These are phyloP conservation scores for Eutypella sp. DNA, from an alignment of 2,329 filamentous ascomycete species.

Conservation along the genomic window DNA sequence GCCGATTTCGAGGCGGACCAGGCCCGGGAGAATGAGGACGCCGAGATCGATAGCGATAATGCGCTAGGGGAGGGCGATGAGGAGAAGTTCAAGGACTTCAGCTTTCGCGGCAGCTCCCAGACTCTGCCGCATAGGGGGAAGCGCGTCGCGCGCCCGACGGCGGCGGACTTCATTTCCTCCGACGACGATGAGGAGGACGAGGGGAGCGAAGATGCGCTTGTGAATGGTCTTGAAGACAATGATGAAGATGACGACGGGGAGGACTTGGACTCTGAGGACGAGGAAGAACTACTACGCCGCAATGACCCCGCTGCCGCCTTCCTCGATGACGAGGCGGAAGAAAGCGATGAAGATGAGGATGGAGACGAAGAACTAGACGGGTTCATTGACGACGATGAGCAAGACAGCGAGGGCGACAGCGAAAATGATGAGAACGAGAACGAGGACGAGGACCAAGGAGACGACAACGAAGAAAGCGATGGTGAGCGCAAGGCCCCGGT, in stretches of 20 bases:
- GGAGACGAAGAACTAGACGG: slow-evolving; percentile 20
- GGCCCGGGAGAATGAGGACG: slow-evolving; percentile 44
- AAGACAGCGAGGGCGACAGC: slow-evolving; percentile 32
- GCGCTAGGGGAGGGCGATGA: slow-evolving; percentile 83
- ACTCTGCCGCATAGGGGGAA: slow-evolving; percentile 32
- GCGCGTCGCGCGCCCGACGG: slow-evolving; percentile 39
- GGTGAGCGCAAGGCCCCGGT: slow-evolving; percentile 26
- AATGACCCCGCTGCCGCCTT: slow-evolving; percentile 6
- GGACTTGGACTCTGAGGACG: slow-evolving; percentile 19
- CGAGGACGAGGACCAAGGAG: slow-evolving; percentile 27
- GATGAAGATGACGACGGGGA: slow-evolving; percentile 31
- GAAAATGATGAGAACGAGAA: slow-evolving; percentile 26
- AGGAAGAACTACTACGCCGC: no score
- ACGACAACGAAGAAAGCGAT: slow-evolving; percentile 30
- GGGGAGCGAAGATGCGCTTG: no score
- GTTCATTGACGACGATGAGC: slow-evolving; percentile 32
- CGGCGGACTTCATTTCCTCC: slow-evolving; percentile 52
- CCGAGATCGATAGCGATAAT: slow-evolving; percentile 58
- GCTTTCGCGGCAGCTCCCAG: slow-evolving; percentile 55
- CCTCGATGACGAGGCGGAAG: slow-evolving; percentile 21
- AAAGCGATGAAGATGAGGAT: slow-evolving; percentile 26
- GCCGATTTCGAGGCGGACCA: slow-evolving; percentile 50
- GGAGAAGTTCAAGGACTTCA: slow-evolving; percentile 73
- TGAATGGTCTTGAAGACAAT: slow-evolving; percentile 31
- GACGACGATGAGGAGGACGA: slow-evolving; percentile 35